phyloP scores from a whole-genome alignment of 345 rosid genomes.

The Rhizophora mangle region DNA sequence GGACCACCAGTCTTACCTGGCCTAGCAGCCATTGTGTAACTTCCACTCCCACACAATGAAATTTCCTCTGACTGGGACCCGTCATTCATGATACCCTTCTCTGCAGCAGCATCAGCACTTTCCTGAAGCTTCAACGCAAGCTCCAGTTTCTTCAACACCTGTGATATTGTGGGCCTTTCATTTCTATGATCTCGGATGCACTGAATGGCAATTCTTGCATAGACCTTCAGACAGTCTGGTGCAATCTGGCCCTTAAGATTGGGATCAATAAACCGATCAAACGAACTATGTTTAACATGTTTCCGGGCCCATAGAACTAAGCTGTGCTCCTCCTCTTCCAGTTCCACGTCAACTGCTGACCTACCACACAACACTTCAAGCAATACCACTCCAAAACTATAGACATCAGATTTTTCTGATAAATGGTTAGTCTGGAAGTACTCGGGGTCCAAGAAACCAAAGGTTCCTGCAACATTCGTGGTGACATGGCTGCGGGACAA shows the following conservation, averaged over 20 bases:
- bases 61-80: background rate
- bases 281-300: constrained; percentile 2
- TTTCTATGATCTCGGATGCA: constrained; percentile 7
- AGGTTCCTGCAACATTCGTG: constrained; percentile 17
- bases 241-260: constrained; percentile 12
- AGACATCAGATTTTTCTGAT: constrained; percentile 16
- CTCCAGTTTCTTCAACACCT: constrained; percentile 13
- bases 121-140: constrained; percentile 15
- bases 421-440: constrained; percentile 10
- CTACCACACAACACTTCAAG: constrained; percentile 16
- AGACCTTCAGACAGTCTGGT: constrained; percentile 8
- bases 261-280: constrained; percentile 14
- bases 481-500: constrained; percentile 12
- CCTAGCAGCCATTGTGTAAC: background rate
- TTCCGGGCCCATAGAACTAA: constrained; percentile 3
- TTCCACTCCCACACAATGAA: background rate
- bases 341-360: constrained; percentile 8
- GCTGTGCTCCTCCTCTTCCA: constrained; percentile 15
- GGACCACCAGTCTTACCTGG: background rate
- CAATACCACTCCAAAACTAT: constrained; percentile 15
- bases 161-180: constrained; percentile 6
- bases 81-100: background rate
- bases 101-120: background rate
- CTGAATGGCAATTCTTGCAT: background rate
- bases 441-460: constrained; percentile 14